Evolutionary conservation across 2,329 filamentous ascomycete species (phyloP).

Genomic region (Ascochyta rabiei): DNA sequence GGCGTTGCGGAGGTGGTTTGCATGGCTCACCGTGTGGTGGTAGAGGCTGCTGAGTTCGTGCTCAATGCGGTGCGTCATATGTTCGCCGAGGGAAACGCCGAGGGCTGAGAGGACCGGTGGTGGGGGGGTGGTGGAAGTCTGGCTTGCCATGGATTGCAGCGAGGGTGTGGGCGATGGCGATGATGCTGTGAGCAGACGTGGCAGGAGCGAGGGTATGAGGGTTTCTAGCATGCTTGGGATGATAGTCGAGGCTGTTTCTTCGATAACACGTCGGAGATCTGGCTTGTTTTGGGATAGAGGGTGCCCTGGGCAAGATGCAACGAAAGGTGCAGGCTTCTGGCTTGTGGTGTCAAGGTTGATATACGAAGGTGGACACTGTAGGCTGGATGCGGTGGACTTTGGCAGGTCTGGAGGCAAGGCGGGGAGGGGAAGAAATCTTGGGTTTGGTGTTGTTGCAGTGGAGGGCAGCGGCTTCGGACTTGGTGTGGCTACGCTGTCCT

Average conservation of each 20-base stretch:
- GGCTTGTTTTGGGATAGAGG: not conserved
- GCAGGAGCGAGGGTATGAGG: no score
- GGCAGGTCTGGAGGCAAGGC: not conserved
- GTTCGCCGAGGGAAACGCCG: conserved; percentile 4
- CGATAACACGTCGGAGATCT: no score
- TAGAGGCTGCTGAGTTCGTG: conserved; percentile 5
- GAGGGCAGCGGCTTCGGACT: not conserved
- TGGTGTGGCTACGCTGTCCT: conserved; percentile 10
- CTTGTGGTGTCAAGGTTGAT: not conserved
- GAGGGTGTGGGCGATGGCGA: no score
- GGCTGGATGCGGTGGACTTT: not conserved
- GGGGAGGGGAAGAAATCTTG: not conserved
- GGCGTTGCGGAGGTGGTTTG: conserved; percentile 3
- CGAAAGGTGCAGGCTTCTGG: not conserved
- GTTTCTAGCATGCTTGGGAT: no score
- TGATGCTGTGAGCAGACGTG: no score
- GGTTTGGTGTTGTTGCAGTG: not conserved
- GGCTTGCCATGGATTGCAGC: no score
- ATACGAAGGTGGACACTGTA: not conserved
- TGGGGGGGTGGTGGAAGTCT: not conserved
- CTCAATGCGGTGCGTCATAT: conserved; percentile 4
- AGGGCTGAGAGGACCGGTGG: conserved; percentile 1
- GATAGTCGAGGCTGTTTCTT: no score
- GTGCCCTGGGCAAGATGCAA: not conserved
- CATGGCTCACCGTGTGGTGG: conserved; percentile 5